These are phyloP conservation scores for Flueggea neowawraea DNA, from an alignment of 441 rosid genomes.

Conservation along the genomic window DNA sequence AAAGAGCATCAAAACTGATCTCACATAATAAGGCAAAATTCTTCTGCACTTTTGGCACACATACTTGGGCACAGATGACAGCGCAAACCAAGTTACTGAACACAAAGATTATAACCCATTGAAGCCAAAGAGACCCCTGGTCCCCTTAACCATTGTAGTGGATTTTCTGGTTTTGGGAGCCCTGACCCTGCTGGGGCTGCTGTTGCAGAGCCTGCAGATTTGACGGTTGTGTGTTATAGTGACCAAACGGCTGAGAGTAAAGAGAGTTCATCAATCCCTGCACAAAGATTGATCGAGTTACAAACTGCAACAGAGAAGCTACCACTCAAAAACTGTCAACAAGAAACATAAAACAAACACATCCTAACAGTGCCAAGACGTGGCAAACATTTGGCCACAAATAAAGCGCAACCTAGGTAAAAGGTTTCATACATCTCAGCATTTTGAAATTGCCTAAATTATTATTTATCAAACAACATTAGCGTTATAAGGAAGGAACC, in stretches of 20 bases:
- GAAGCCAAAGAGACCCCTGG: constrained; percentile 26
- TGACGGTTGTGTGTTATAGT: constrained; percentile 73
- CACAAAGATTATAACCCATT: constrained; percentile 74
- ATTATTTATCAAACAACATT: too few relatives aligned
- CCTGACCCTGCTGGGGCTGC: constrained; percentile 76
- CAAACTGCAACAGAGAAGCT: too few relatives aligned
- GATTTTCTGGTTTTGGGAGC: constrained; percentile 80
- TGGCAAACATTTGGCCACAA: too few relatives aligned
- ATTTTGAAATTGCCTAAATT: too few relatives aligned
- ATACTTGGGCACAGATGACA: constrained; percentile 53
- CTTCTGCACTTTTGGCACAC: constrained; percentile 32
- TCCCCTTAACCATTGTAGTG: constrained; percentile 77
- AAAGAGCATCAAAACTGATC: constrained; percentile 31
- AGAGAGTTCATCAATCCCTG: constrained; percentile 95
- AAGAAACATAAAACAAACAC: too few relatives aligned
- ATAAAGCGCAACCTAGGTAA: too few relatives aligned
- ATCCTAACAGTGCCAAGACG: too few relatives aligned
- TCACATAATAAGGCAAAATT: constrained; percentile 28
- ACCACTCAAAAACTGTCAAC: too few relatives aligned
- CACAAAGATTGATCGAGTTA: constrained; percentile 2
- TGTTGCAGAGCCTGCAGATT: constrained; percentile 55
- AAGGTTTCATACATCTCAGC: too few relatives aligned
- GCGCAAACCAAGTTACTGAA: constrained; percentile 86
- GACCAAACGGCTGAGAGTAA: constrained; percentile 89
- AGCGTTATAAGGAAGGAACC: constrained; percentile 39